Conservation (phyloP, 2,329 filamentous ascomycete species). For the Huntiella savannae region DNA sequence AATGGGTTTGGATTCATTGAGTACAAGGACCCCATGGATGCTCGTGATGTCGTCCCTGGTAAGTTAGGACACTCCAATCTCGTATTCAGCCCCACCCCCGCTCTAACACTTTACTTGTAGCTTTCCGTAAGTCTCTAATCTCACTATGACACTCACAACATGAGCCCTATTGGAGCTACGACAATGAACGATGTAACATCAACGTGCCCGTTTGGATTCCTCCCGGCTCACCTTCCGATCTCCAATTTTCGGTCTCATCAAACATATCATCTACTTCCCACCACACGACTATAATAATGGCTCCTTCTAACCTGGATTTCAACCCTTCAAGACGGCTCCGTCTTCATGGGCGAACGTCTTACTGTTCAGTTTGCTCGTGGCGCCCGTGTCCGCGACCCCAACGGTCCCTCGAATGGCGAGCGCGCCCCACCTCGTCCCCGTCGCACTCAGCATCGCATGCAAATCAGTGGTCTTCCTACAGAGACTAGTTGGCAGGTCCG, state of each 20-base stretch:
- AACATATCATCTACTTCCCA: not conserved
- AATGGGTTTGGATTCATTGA: conserved; percentile 99
- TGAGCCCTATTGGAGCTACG: not conserved
- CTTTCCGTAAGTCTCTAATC: conserved; percentile 35
- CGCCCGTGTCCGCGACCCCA: conserved; percentile 35
- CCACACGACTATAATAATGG: not conserved
- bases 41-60: conserved; percentile 96
- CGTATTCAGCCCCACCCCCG: not conserved
- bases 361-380: conserved; percentile 97
- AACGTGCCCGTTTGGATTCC: no score
- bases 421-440: conserved; percentile 55
- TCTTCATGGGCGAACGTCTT: conserved; percentile 93
- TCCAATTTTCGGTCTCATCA: not conserved
- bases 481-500: conserved; percentile 99
- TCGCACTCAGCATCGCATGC: conserved; percentile 90
- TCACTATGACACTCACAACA: not conserved
- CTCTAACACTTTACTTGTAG: conserved; percentile 18
- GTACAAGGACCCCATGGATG: conserved; percentile 96
- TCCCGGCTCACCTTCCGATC: not conserved
- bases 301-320: conserved; percentile 8
- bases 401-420: conserved; percentile 31
- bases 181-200: not conserved
- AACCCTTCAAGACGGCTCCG: conserved; percentile 58
- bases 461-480: conserved; percentile 86
- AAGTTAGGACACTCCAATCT: conserved; percentile 21